Percentiles rank a stretch among this genome's conserved stretches.
These are phyloP conservation scores for Decorospora gaudefroyi DNA, from an alignment of 2,329 filamentous ascomycete genomes.

Conservation along the genomic window DNA sequence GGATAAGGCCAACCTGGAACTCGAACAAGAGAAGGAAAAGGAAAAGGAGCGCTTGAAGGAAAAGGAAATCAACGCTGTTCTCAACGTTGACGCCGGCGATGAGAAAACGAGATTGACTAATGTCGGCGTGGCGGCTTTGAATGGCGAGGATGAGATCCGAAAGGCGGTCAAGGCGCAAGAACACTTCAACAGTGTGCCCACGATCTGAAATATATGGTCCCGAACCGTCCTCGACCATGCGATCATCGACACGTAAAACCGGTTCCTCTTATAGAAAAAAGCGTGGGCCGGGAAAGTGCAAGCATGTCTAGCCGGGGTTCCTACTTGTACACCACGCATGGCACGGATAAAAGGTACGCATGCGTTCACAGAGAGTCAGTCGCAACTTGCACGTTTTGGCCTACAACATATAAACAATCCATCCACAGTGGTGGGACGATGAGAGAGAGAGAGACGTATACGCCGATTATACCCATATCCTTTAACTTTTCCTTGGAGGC, in stretches of 20 bases:
- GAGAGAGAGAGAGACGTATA: background rate
- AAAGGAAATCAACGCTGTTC: constrained; percentile 6
- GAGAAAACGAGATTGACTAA: constrained; percentile 8
- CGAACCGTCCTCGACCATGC: background rate
- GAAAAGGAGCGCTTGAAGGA: constrained; percentile 3
- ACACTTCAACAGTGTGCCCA: constrained; percentile 11
- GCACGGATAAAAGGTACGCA: too few relatives aligned
- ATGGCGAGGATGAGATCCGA: constrained; percentile 4
- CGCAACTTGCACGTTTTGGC: background rate
- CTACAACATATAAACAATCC: background rate
- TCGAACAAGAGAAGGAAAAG: constrained; percentile 16
- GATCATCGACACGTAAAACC: background rate
- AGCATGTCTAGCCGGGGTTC: too few relatives aligned
- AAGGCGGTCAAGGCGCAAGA: constrained; percentile 3
- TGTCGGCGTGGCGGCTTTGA: constrained; percentile 8
- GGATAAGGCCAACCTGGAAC: constrained; percentile 29
- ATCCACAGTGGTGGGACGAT: too few relatives aligned
- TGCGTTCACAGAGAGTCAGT: too few relatives aligned
- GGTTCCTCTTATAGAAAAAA: too few relatives aligned
- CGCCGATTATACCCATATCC: constrained; percentile 4
- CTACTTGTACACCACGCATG: too few relatives aligned
- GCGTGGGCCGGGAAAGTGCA: too few relatives aligned
- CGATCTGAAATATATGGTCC: background rate
- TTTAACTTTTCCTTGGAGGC: background rate
- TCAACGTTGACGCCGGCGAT: constrained; percentile 2